Evolutionary conservation across 164 flowering plant species (phyloP), one percentile per base, ranked within the genome.

Genomic region (Brasenia schreberi): DNA sequence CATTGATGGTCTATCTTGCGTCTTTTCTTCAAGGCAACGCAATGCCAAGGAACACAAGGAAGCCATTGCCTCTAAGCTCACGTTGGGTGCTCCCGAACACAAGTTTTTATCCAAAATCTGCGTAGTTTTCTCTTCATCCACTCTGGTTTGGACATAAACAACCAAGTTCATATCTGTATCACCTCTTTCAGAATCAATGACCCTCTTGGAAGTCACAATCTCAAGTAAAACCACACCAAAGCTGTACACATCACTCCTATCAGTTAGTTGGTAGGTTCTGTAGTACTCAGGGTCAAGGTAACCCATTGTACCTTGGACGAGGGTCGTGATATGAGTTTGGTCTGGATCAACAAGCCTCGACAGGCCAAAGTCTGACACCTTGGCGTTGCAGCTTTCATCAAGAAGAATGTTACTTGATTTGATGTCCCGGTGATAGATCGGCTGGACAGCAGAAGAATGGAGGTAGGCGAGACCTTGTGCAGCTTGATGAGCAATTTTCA

Each of bases 401-500:
- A 75, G 65, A 10, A 75, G 61, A 10, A 75, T 75, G 64, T 75
- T 75, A 2, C 75, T 69, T 5, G 78, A 63, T 56, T 75, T 75
- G 10, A 75, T 73, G 43, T 75, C 75, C 0, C 78, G 73, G 63
- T 75, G 78, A 17, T 72, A 71, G 19, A 75, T 69, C 6, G 68
- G 72, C 33, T 66, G 71, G 33, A 70, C 52, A 7, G 70, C 66
- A 1, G 65, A 61, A 0, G 75, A 72, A 45, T 75, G 78, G 11
- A 75, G 75, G 61, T 75, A 75, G 43, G 69, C 75, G 27, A 75
- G 70, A 17, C 75, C 78, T 14, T 72, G 52, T 0, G 77, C 77
- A 0, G 77, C 53, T 11, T 74, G 72, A n/a, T 71, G 66, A 61
- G 69, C 68, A 16, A 71, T 65, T 59, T 68, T 72, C 6, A 75